Evolutionary conservation across 2,329 filamentous ascomycete species (phyloP).

Genomic region (Beauveria pseudobassiana): DNA sequence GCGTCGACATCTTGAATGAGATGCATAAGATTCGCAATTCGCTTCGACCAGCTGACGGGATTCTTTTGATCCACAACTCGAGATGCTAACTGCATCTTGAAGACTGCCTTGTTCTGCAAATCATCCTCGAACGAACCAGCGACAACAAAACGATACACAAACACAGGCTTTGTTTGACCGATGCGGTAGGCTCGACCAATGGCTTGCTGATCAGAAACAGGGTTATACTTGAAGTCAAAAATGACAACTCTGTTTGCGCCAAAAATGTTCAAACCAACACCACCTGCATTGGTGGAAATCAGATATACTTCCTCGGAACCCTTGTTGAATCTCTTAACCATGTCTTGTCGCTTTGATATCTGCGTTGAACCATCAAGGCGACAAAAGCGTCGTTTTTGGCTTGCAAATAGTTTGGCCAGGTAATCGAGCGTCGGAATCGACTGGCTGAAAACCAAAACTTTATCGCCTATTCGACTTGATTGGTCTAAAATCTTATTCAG

Average conservation of each 20-base stretch:
- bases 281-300: slow-evolving; percentile 77
- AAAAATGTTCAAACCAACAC: slow-evolving; percentile 74
- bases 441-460: slow-evolving; percentile 74
- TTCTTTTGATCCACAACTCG: slow-evolving; percentile 81
- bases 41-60: slow-evolving; percentile 57
- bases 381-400: slow-evolving; percentile 38
- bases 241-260: slow-evolving; percentile 82
- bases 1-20: slow-evolving; percentile 45
- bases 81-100: slow-evolving; percentile 73
- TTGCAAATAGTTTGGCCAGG: slow-evolving; percentile 49
- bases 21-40: slow-evolving; percentile 50
- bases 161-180: slow-evolving; percentile 72
- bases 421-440: slow-evolving; percentile 63
- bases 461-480: slow-evolving; percentile 56
- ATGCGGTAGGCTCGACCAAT: slow-evolving; percentile 81
- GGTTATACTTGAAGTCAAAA: slow-evolving; percentile 77
- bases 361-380: slow-evolving; percentile 63
- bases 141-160: slow-evolving; percentile 73
- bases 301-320: slow-evolving; percentile 55
- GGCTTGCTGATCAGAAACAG: slow-evolving; percentile 76
- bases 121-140: slow-evolving; percentile 74
- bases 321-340: slow-evolving; percentile 63
- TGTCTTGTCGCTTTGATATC: slow-evolving; percentile 49
- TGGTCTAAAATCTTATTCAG: slow-evolving; percentile 63
- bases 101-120: slow-evolving; percentile 66